phyloP scores from a whole-genome alignment of 208 protist species.

The Strigomonas oncopelti region DNA sequence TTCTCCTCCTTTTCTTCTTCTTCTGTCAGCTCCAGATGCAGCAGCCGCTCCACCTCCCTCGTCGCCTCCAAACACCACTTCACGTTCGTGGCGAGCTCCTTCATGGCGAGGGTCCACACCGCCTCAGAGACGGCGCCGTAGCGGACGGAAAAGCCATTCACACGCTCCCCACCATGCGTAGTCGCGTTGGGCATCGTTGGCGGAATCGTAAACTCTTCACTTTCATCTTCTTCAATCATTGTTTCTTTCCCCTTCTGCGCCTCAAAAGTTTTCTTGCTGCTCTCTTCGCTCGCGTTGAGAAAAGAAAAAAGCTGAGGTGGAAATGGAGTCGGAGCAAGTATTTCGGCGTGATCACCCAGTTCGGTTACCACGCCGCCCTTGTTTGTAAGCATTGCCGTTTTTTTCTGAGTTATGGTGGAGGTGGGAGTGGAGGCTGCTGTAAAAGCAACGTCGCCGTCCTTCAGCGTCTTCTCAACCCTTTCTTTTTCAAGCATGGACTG shows the following conservation, averaged over 20 bases:
- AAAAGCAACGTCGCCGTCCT: too few relatives aligned
- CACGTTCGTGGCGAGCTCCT: conserved; percentile 69
- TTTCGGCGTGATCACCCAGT: too few relatives aligned
- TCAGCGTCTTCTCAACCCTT: not conserved
- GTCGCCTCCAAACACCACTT: conserved; percentile 74
- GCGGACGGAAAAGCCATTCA: conserved; percentile 62
- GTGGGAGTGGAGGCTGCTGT: not conserved
- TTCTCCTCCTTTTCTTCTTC: conserved; percentile 5
- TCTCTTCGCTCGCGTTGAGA: too few relatives aligned
- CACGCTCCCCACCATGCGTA: not conserved
- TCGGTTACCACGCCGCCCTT: too few relatives aligned
- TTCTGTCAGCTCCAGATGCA: conserved; percentile 14
- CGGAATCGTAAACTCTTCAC: not conserved
- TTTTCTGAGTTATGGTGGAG: not conserved
- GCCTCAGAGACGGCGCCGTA: conserved; percentile 55
- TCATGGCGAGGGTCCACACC: conserved; percentile 78
- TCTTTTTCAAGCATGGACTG: not conserved
- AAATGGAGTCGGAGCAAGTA: too few relatives aligned
- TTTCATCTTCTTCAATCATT: not conserved
- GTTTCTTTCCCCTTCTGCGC: too few relatives aligned
- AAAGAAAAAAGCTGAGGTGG: too few relatives aligned
- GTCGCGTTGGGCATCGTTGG: not conserved
- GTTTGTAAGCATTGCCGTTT: too few relatives aligned
- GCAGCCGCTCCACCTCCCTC: conserved; percentile 41
- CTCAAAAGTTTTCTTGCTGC: too few relatives aligned